phyloP scores from a whole-genome alignment of 306 rosid species.

The Albizia julibrissin region DNA sequence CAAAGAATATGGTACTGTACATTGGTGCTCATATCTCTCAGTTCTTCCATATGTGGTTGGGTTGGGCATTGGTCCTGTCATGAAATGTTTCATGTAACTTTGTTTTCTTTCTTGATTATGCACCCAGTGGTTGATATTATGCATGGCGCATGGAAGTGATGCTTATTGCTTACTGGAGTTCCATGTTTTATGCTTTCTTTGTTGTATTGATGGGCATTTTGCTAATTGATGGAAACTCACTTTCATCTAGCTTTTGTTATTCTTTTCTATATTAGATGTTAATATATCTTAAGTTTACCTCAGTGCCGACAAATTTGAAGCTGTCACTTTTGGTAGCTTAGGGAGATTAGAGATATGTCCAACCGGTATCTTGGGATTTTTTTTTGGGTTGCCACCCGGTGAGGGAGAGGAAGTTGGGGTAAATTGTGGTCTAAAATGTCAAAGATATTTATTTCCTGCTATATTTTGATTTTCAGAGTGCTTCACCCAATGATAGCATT shows the following conservation, averaged over 20 bases:
- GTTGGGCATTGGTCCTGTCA: background rate
- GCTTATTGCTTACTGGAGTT: background rate
- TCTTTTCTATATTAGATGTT: background rate
- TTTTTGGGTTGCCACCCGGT: background rate
- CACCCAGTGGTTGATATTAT: background rate
- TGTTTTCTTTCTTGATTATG: background rate
- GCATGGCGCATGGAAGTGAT: background rate
- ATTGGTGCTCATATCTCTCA: background rate
- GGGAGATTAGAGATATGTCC: background rate
- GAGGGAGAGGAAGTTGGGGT: background rate
- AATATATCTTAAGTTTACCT: background rate
- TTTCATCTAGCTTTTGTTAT: background rate
- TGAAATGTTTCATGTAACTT: background rate
- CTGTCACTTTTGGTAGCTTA: background rate
- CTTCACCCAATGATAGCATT: conserved; percentile 37
- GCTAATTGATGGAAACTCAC: background rate
- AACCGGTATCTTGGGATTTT: background rate
- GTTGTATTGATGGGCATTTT: background rate
- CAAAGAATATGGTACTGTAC: background rate
- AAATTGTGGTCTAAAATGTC: background rate
- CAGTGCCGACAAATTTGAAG: background rate
- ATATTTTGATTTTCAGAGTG: conserved; percentile 49
- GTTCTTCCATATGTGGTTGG: background rate
- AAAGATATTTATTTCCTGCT: background rate
- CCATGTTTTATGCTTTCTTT: background rate